A percentile compares a stretch with the other conserved stretches of the same genome.
Conservation (phyloP, 2,329 filamentous ascomycete genomes). For the Fusarium armeniacum region DNA sequence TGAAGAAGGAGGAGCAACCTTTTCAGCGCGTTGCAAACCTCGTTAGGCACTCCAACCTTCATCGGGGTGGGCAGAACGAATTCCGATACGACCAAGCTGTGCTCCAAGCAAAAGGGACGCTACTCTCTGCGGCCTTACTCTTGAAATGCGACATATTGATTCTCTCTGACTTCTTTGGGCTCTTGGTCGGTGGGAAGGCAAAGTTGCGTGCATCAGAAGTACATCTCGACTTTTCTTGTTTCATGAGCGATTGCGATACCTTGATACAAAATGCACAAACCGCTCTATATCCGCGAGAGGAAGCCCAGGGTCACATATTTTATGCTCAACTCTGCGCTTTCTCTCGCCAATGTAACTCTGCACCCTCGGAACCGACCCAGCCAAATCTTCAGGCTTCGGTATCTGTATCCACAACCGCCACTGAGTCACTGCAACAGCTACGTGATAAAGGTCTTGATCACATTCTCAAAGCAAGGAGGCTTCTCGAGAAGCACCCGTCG, state of each 20-base stretch:
- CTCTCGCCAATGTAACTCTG: not conserved
- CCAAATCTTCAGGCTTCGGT: too few species aligned
- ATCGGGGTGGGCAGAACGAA: not conserved
- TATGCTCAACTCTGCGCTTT: not conserved
- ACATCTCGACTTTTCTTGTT: not conserved
- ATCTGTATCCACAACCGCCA: not conserved
- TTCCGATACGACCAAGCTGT: slow-evolving; percentile 2
- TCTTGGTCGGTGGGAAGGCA: not conserved
- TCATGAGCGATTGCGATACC: not conserved
- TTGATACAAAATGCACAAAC: not conserved
- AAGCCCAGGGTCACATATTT: slow-evolving; percentile 2
- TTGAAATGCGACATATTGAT: slow-evolving; percentile 8
- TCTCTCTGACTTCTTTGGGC: slow-evolving; percentile 6
- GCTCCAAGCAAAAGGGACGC: not conserved
- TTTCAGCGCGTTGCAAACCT: slow-evolving; percentile 10
- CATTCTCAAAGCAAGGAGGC: not conserved
- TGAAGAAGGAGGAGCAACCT: slow-evolving; percentile 6
- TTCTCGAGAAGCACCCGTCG: not conserved
- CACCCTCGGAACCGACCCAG: not conserved
- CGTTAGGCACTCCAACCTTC: slow-evolving; percentile 3
- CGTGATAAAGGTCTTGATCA: not conserved
- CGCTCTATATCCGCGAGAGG: not conserved
- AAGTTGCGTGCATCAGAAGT: not conserved
- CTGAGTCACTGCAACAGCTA: not conserved
- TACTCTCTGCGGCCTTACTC: not conserved